Conservation (phyloP, 495 filamentous ascomycete genomes). For the Podospora pseudopauciseta region DNA sequence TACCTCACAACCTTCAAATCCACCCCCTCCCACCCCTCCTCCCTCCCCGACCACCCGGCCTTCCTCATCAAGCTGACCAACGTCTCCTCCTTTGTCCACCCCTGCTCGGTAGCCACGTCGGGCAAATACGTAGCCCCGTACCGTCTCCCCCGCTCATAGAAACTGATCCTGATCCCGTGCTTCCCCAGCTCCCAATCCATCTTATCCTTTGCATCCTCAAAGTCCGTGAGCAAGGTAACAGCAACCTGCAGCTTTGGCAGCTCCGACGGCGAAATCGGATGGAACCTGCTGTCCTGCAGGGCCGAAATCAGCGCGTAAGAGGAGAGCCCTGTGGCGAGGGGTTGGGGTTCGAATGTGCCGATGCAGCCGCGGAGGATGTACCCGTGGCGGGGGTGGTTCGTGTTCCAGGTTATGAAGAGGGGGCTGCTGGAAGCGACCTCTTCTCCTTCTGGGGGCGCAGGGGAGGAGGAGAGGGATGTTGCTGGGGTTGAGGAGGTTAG, state of each 20-base stretch:
- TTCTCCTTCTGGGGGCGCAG: conserved; percentile 6
- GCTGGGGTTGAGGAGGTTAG: conserved; percentile 30
- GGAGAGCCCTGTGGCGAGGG: conserved; percentile 66
- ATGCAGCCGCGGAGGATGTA: conserved; percentile 85
- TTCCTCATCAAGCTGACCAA: conserved; percentile 88
- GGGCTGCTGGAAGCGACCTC: conserved; percentile 51
- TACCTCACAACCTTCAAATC: conserved; percentile 74
- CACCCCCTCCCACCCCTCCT: conserved; percentile 70
- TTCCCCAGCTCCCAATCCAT: conserved; percentile 83
- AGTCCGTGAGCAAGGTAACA: conserved; percentile 72
- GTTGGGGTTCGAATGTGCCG: conserved; percentile 84
- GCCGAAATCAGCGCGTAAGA: conserved; percentile 87
- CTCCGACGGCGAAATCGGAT: conserved; percentile 63
- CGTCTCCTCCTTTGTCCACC: conserved; percentile 93
- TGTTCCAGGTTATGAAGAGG: conserved; percentile 96
- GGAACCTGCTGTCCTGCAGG: conserved; percentile 82
- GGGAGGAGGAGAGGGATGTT: conserved; percentile 36
- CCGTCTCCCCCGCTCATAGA: conserved; percentile 57
- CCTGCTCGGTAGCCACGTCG: conserved; percentile 87
- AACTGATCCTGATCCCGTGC: conserved; percentile 79
- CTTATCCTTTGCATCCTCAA: conserved; percentile 65
- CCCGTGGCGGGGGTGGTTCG: conserved; percentile 52
- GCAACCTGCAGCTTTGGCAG: conserved; percentile 65
- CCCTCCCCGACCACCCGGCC: conserved; percentile 74
- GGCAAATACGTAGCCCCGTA: conserved; percentile 88